Conservation (phyloP, 208 protist genomes). For the Tritrichomonas musculus region DNA sequence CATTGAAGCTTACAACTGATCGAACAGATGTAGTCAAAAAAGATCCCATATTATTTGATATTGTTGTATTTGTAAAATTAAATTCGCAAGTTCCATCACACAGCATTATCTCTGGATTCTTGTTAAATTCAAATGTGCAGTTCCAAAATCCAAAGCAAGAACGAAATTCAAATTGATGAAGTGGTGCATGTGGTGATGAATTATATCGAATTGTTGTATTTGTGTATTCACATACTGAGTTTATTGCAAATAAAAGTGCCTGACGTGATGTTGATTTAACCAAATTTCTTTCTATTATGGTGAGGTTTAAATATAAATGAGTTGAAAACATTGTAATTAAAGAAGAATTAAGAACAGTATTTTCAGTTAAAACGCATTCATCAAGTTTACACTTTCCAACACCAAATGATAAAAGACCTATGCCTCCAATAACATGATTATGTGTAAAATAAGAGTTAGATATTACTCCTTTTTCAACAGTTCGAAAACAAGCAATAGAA, state of each 20-base stretch:
- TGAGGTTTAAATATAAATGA: conserved; percentile 20
- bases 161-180: conserved; percentile 23
- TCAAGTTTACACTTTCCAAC: conserved; percentile 33
- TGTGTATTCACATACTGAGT: conserved; percentile 32
- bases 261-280: neutral
- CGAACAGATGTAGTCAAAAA: neutral
- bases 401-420: neutral
- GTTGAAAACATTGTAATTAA: conserved; percentile 22
- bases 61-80: neutral
- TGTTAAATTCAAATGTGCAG: conserved; percentile 8
- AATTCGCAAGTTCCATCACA: conserved; percentile 34
- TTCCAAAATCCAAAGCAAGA: conserved; percentile 32
- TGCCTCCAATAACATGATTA: neutral
- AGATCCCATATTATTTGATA: neutral
- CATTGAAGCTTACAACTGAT: neutral
- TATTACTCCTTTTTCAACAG: conserved; percentile 5
- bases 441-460: neutral
- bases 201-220: conserved; percentile 17
- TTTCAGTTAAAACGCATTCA: conserved; percentile 5
- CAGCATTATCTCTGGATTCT: neutral
- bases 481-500: conserved; percentile 8
- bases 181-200: neutral
- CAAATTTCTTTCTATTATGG: conserved; percentile 13
- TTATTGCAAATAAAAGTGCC: neutral
- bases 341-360: neutral